These are phyloP conservation scores for Phialophora expanda DNA, from an alignment of 2,329 filamentous ascomycete genomes.

Conservation along the genomic window DNA sequence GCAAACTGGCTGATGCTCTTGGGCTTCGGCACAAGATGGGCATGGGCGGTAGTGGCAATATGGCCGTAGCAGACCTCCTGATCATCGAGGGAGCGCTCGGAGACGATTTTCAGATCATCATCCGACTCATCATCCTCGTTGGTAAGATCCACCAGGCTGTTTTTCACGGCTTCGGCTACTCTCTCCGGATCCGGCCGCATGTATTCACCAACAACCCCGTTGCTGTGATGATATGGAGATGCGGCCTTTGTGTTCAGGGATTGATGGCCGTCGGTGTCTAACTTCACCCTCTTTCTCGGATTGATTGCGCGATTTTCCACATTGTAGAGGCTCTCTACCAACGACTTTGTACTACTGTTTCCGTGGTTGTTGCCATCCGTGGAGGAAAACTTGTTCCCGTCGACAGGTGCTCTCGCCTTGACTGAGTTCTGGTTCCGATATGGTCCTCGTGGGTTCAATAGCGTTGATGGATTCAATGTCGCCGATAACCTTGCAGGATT, in stretches of 20 bases:
- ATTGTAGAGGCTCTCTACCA: constrained; percentile 78
- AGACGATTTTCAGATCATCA: constrained; percentile 55
- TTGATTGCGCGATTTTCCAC: constrained; percentile 68
- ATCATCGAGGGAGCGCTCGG: constrained; percentile 29
- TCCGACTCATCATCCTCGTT: constrained; percentile 38
- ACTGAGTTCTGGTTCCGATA: background rate
- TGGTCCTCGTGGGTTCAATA: constrained; percentile 4
- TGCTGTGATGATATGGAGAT: constrained; percentile 54
- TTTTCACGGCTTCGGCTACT: constrained; percentile 57
- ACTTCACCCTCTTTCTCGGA: constrained; percentile 70
- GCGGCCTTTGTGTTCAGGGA: constrained; percentile 13
- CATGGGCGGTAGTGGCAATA: constrained; percentile 33
- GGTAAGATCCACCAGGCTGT: constrained; percentile 47
- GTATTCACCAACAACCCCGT: constrained; percentile 66
- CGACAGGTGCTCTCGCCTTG: background rate
- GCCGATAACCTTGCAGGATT: constrained; percentile 2
- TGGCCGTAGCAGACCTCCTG: constrained; percentile 40
- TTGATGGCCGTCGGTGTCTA: constrained; percentile 42
- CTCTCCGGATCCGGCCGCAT: constrained; percentile 65
- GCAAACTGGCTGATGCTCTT: constrained; percentile 25
- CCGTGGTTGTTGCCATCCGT: constrained; percentile 10
- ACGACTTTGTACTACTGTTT: constrained; percentile 43
- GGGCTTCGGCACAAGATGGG: constrained; percentile 38
- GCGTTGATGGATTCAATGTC: constrained; percentile 5
- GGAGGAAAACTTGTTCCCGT: background rate